Conservation (phyloP, 2,329 filamentous ascomycete genomes). For the Ceratocystis ficicola region DNA sequence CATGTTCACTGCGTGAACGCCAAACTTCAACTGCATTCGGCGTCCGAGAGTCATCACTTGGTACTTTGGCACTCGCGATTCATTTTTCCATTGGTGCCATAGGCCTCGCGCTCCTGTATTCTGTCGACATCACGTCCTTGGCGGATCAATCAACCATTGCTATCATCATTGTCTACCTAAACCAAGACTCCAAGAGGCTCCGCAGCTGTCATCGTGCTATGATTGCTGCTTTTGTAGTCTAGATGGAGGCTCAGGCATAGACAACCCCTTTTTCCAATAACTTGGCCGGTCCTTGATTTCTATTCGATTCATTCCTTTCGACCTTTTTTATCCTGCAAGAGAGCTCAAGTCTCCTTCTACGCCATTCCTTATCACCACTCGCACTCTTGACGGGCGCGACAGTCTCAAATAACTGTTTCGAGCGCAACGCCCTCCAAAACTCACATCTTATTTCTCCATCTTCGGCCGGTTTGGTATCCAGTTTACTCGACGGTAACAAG, state of each 20-base stretch:
- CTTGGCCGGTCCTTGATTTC: constrained; percentile 21
- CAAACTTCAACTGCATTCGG: neutral
- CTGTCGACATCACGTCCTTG: neutral
- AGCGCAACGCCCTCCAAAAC: neutral
- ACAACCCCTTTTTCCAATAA: constrained; percentile 9
- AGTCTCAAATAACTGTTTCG: neutral
- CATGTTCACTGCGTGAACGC: neutral
- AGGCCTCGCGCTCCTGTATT: constrained; percentile 17
- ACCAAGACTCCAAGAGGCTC: neutral
- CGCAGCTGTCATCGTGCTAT: constrained; percentile 4
- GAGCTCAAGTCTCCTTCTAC: constrained; percentile 22
- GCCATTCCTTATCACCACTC: constrained; percentile 7
- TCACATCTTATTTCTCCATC: neutral
- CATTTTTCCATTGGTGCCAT: constrained; percentile 24
- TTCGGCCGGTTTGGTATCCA: neutral
- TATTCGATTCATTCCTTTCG: constrained; percentile 16
- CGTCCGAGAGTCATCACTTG: neutral
- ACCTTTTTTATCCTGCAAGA: constrained; percentile 21
- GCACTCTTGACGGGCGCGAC: constrained; percentile 11
- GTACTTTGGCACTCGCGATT: neutral
- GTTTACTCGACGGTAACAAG: neutral
- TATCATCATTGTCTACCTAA: neutral
- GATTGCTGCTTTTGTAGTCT: constrained; percentile 11
- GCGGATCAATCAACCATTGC: neutral
- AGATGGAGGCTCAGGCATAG: constrained; percentile 17